Base-by-base conservation (phyloP, 768 basidiomycete species). In the Tulasnella sp. region DNA sequence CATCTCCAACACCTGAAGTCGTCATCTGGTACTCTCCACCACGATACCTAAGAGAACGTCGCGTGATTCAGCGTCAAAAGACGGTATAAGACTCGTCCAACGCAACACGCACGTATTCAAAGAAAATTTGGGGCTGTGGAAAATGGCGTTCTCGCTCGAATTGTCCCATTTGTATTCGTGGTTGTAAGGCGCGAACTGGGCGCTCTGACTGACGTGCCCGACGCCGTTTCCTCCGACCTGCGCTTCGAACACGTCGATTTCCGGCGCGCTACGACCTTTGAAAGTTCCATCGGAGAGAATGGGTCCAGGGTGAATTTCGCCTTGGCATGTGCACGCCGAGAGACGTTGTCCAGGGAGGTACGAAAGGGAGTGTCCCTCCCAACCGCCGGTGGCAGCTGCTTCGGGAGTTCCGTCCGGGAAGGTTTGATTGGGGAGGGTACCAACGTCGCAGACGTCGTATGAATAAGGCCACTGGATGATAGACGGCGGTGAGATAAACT, bases 221-320 rank as follows among this genome's bases (percentile, higher is more conserved):
- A 81, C 83, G 7, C 62, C 42, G 31, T 48, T 77, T 36, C 58
- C 71, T 38, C 36, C 71, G 21, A 74, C 74, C 39, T 40, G 71
- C 42, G 95, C 93, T 86, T 97, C 96, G 83, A 97, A 91, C 39
- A 96, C 87, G 87, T 97, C 96, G 58, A 97, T 96, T 85, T 97
- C 96, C 1, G 95, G 95, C 5, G 95, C 93, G 39, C 92, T 84
- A 74, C 96, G 90, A 16, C 95, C 96, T 34, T 93, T 90, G 83
- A 90, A 96, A 2, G 91, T 88, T 40, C 95, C 95, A 81, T 97
- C 93, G 0, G 86, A 80, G 80, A 92, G 91, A 73, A 90, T 85
- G 34, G 96, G 96, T 12, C 97, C 97, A 4, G 97, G 97, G 85
- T 98, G 96, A 10, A 91, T 87, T 85, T 97, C 93, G 36, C 91